Base-by-base conservation (phyloP, 1,139 yeast species). In the Magnusiomyces suaveolens region DNA sequence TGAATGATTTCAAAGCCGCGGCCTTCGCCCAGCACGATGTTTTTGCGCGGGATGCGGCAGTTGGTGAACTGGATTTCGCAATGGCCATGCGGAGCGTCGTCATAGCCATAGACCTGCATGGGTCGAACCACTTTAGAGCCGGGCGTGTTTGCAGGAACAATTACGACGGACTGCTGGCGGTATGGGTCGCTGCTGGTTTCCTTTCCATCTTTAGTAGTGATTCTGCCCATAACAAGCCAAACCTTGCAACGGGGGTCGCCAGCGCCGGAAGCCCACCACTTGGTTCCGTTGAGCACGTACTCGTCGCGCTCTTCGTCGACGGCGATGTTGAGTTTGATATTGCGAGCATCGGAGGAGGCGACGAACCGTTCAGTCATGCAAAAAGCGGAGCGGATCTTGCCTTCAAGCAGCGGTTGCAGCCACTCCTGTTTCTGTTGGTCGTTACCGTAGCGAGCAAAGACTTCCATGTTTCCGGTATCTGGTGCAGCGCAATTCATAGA, bases 211-310 rank as follows among this genome's bases (percentile, higher is more conserved):
- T 26, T 46, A 12, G 49, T 46, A 50, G 66, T 67, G 2, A 86
- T 82, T 65, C 81, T 75, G 60, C 85, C 83, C 84, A 83, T 81
- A n/a, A 80, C 78, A 53, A 83, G 72, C 83, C 86, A 80, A 20
- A 69, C 51, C 38, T 72, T 63, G 66, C 82, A 77, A 56, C 84
- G 74, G 25, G 87, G 87, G 66, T 83, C 87, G 23, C 86, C 87
- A 41, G 87, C 87, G 32, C 87, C 87, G 0, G 86, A 80, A 1
- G 86, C 84, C 76, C 83, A 83, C 88, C 88, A 83, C 65, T 83
- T 83, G 59, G 81, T 75, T 12, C 89, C 89, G 59, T 80, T 80
- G 50, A 83, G 62, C 2, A 81, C 80, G 60, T 75, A 80, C 60
- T 79, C 75, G 2, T 80, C 80, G 36, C 33, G 43, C 46, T 53